Conservation (phyloP, 208 protist species). For the Trypanosoma rangeli region DNA sequence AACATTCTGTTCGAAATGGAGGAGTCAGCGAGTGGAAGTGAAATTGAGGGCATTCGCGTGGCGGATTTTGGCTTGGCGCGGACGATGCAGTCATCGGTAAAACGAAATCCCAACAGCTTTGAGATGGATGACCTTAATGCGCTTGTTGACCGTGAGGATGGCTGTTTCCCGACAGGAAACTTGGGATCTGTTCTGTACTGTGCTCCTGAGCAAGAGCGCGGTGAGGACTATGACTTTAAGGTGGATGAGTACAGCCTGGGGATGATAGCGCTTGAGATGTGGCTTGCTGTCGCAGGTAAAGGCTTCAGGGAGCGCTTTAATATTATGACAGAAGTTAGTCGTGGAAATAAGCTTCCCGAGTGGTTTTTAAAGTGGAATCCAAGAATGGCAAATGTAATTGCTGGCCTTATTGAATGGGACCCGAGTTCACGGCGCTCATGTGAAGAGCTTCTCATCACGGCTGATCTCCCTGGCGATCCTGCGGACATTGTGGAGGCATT, state of each 20-base stretch:
- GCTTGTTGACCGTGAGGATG: constrained; percentile 5
- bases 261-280: constrained; percentile 91
- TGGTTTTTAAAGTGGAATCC: constrained; percentile 71
- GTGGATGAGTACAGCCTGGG: constrained; percentile 88
- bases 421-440: constrained; percentile 46
- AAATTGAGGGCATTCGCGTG: constrained; percentile 58
- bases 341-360: constrained; percentile 51
- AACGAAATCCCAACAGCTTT: constrained; percentile 44
- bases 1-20: constrained; percentile 81
- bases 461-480: constrained; percentile 75
- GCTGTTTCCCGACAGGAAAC: constrained; percentile 40
- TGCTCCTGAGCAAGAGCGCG: constrained; percentile 74
- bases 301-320: constrained; percentile 76
- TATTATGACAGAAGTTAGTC: constrained; percentile 78
- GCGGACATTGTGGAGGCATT: constrained; percentile 69
- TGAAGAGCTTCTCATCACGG: constrained; percentile 65
- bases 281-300: constrained; percentile 72
- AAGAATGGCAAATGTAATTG: constrained; percentile 58
- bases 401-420: constrained; percentile 55
- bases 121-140: constrained; percentile 36
- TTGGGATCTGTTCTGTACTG: constrained; percentile 85
- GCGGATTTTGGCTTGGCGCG: constrained; percentile 91
- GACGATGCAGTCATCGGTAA: constrained; percentile 45
- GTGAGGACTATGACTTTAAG: constrained; percentile 80
- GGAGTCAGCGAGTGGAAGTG: constrained; percentile 24